Evolutionary conservation across 108 stramenopile species (phyloP), one percentile per base, ranked within the genome.

Genomic region (Fragilariopsis cylindrus): DNA sequence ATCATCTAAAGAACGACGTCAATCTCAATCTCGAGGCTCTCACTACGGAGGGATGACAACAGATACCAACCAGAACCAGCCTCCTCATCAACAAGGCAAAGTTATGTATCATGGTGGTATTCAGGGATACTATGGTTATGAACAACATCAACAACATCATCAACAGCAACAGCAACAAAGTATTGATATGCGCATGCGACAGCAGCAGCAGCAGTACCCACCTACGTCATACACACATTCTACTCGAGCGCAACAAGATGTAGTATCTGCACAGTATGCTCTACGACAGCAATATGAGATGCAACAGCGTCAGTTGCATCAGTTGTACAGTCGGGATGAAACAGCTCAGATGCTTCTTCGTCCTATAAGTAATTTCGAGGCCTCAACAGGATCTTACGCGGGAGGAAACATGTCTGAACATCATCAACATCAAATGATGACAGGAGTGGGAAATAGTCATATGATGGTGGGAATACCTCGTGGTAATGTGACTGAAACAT

Each of bases 271-370:
- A 42, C 76, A 77, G 6, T 12, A 56, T 39, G 48, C 63, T 53
- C 49, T 87, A 8, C 82, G 81, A 47, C 78, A 82, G 55, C 84
- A 87, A 47, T 84, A 84, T 40, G 82, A 82, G 65, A 50, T 84
- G 42, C 86, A 84, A 53, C 86, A 84, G 73, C 71, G 73, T 58
- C 83, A 87, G 74, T 69, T 80, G 12, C 86, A 87, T 55, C 85
- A 86, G 48, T 65, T 84, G 69, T 75, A 85, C 58, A 70, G 72
- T 1, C 66, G 70, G 47, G 71, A 75, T 55, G 60, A 72, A 46
- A 48, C 48, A 15, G 8, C 72, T 42, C 56, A 1, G 40, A 60
- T 72, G 45, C 19, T 72, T 19, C 11, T 72, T 48, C n/a, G 45
- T 48, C 60, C 16, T 4, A 42, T 39, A 40, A 5, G 18, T 42